These are phyloP conservation scores for Acaromyces ingoldii DNA, from an alignment of 1,284 basidiomycete genomes.

Conservation along the genomic window DNA sequence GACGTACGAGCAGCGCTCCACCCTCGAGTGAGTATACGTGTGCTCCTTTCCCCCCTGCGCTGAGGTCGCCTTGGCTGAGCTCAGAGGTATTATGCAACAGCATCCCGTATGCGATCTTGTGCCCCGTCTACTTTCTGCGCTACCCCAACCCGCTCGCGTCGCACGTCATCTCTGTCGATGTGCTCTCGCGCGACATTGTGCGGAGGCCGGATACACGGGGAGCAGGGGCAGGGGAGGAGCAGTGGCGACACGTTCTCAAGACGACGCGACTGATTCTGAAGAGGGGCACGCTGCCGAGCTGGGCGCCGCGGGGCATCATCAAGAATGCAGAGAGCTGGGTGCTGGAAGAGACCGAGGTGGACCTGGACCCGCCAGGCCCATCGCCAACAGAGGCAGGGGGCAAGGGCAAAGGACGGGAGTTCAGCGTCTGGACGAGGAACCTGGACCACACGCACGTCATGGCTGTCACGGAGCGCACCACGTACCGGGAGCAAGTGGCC, in stretches of 20 bases:
- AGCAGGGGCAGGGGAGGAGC: not conserved
- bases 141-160: constrained; percentile 95
- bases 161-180: constrained; percentile 91
- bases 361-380: constrained; percentile 24
- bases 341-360: constrained; percentile 49
- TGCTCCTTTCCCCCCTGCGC: too few relatives aligned
- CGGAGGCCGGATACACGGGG: constrained; percentile 16
- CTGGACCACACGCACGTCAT: constrained; percentile 47
- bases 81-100: too few relatives aligned
- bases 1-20: too few relatives aligned
- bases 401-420: constrained; percentile 21
- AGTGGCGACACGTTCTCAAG: constrained; percentile 65
- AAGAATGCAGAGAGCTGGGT: constrained; percentile 49
- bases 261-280: constrained; percentile 90
- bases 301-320: constrained; percentile 77
- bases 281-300: constrained; percentile 78
- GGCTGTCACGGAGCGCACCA: constrained; percentile 42
- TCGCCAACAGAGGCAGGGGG: not conserved
- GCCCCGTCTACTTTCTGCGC: constrained; percentile 86
- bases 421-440: constrained; percentile 49
- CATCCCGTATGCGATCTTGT: constrained; percentile 80
- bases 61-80: too few relatives aligned
- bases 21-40: too few relatives aligned
- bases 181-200: constrained; percentile 65
- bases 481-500: constrained; percentile 15